These are phyloP conservation scores for Pleurotus djamor DNA, from an alignment of 768 basidiomycete genomes.

Conservation along the genomic window DNA sequence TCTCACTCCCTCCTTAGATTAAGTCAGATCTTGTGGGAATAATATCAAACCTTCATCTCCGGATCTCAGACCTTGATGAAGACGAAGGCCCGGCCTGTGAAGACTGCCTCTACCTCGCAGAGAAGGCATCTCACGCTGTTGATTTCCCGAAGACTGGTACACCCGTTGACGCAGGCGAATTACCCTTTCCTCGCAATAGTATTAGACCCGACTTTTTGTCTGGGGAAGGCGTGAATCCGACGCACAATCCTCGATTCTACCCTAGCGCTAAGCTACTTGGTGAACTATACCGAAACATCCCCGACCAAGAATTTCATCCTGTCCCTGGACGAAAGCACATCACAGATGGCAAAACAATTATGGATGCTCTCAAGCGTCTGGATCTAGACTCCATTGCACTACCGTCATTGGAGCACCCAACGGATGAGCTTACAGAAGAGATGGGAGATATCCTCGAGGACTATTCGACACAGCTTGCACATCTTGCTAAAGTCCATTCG, in stretches of 20 bases:
- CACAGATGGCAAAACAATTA: conserved; percentile 17
- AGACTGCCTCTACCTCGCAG: conserved; percentile 39
- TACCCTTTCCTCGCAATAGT: conserved; percentile 24
- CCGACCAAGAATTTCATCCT: conserved; percentile 27
- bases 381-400: conserved; percentile 29
- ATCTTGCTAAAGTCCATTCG: conserved; percentile 32
- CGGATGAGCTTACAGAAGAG: conserved; percentile 26
- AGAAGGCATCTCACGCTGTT: conserved; percentile 44
- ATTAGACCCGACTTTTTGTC: conserved; percentile 41
- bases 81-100: conserved; percentile 24
- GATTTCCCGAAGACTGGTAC: conserved; percentile 46
- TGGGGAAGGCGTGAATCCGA: conserved; percentile 30
- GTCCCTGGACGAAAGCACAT: conserved; percentile 7
- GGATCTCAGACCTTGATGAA: conserved; percentile 33
- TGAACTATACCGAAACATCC: conserved; percentile 41
- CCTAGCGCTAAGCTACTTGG: conserved; percentile 41
- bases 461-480: conserved; percentile 28
- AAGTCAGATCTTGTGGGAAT: conserved; percentile 37
- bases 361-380: conserved; percentile 18
- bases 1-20: conserved; percentile 10
- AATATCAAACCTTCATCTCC: conserved; percentile 40
- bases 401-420: conserved; percentile 14
- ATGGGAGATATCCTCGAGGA: conserved; percentile 33
- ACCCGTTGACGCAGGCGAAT: conserved; percentile 28
- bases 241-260: conserved; percentile 26